Percentiles rank a stretch among this genome's conserved stretches.
Evolutionary conservation across 345 rosid species (phyloP).

Genomic region (Citrus trifoliata): DNA sequence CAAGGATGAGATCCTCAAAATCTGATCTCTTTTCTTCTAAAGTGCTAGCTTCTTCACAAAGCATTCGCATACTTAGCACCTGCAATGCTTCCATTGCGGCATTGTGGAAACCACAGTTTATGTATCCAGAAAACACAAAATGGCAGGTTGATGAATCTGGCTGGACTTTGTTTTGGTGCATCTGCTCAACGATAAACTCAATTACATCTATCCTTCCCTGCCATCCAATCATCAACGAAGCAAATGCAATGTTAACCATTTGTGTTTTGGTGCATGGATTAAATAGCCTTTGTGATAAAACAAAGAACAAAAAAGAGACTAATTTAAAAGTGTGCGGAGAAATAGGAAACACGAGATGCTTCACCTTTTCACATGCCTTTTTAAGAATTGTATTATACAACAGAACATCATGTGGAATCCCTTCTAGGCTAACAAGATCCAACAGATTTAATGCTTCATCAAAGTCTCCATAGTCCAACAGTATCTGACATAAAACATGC

Average conservation of each 20-base stretch:
- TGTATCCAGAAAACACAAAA: slow-evolving; percentile 36
- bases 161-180: slow-evolving; percentile 50
- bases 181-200: slow-evolving; percentile 58
- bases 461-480: slow-evolving; percentile 42
- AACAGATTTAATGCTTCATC: slow-evolving; percentile 55
- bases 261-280: neutral
- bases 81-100: too few relatives aligned
- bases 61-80: slow-evolving; percentile 48
- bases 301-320: neutral
- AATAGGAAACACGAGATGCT: neutral
- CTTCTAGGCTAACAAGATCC: slow-evolving; percentile 50
- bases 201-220: slow-evolving; percentile 65
- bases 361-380: slow-evolving; percentile 53
- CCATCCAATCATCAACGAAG: neutral
- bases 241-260: slow-evolving; percentile 1
- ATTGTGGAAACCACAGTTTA: too few relatives aligned
- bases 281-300: neutral
- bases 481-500: slow-evolving; percentile 39
- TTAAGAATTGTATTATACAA: slow-evolving; percentile 63
- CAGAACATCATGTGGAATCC: slow-evolving; percentile 42
- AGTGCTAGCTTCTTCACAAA: slow-evolving; percentile 33
- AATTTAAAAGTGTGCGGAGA: neutral
- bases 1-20: slow-evolving; percentile 44
- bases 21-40: slow-evolving; percentile 40
- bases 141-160: slow-evolving; percentile 78